Evolutionary conservation across 257 asterid genomes (phyloP), one percentile per base, ranked within the genome.

Genomic region (Eustoma russellianum): DNA sequence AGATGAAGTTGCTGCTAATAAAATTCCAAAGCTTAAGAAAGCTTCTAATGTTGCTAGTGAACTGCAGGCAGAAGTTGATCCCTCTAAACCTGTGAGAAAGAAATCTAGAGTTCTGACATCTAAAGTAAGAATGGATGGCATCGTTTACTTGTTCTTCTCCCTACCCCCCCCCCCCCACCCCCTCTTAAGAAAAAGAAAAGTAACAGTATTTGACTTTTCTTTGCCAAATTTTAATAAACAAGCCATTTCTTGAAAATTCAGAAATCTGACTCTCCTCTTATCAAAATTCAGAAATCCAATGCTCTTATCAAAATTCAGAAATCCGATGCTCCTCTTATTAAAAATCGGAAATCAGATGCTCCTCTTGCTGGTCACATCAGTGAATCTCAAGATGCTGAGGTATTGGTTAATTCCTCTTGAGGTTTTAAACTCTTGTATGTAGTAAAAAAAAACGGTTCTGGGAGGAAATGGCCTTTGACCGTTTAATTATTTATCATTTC

Each of bases 311-410:
- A n/a, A n/a, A n/a, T n/a, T n/a, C n/a, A 24, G 30, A 24, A 24
- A 24, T 24, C 30, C 30, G 30, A 24, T 4, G 30, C 30, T 24
- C 30, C 30, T 24, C 30, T 24, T 4, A 24, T 0, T 4, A 24
- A 24, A 24, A 24, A 2, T 24, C 30, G 3, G 30, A 2, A 24
- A 24, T 24, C 30, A 24, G 96, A 79, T 59, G 64, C 59, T 72
- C 83, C 62, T 69, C 60, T 57, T 41, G 72, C 66, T 62, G 50
- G 59, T 63, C 78, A 57, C 65, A 59, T 67, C 19, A 62, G 66
- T 60, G 83, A 74, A 64, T 73, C 85, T 70, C 80, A 70, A 18
- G 92, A 73, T 41, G 53, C 57, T 66, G 87, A 71, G 94, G 96
- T 83, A 69, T 56, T 33, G 62, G 41, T 45, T 38, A 11, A 38